Percentiles rank a stretch among this genome's conserved stretches.
These are phyloP conservation scores for Earliella scabrosa DNA, from an alignment of 1,284 basidiomycete species.

Conservation along the genomic window DNA sequence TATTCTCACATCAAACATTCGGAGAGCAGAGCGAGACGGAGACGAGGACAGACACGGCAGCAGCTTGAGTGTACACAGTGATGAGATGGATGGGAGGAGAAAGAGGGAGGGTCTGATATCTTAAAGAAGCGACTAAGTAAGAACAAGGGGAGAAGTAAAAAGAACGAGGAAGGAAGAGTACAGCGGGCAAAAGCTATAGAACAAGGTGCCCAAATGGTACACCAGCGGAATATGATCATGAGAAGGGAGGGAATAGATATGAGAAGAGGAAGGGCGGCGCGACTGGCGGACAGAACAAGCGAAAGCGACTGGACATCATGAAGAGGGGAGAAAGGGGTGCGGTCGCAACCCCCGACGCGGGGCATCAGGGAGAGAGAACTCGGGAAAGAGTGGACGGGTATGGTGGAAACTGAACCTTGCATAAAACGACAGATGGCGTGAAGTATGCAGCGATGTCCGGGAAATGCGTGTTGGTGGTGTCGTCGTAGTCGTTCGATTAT, in stretches of 20 bases:
- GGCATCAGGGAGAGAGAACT: not conserved
- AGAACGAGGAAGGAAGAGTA: not conserved
- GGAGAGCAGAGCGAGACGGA: slow-evolving; percentile 4
- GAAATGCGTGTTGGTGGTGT: slow-evolving; percentile 23
- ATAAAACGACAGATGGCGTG: slow-evolving; percentile 25
- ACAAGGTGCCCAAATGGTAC: slow-evolving; percentile 5
- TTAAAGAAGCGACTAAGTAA: slow-evolving; percentile 9
- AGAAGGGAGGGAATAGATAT: slow-evolving; percentile 13
- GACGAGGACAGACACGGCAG: slow-evolving; percentile 3
- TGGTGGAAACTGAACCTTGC: slow-evolving; percentile 18
- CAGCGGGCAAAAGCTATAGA: slow-evolving; percentile 10
- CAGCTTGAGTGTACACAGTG: slow-evolving; percentile 10
- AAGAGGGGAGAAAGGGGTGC: slow-evolving; percentile 5
- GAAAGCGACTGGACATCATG: slow-evolving; percentile 3
- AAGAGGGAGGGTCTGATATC: slow-evolving; percentile 6
- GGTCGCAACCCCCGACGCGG: not conserved
- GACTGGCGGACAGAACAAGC: slow-evolving; percentile 1
- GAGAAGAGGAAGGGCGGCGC: not conserved
- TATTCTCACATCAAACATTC: slow-evolving; percentile 31
- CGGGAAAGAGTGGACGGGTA: slow-evolving; percentile 9
- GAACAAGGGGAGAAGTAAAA: slow-evolving; percentile 1
- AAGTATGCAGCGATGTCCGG: slow-evolving; percentile 29
- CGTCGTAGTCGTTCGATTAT: slow-evolving; percentile 10
- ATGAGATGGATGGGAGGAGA: not conserved
- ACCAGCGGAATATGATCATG: not conserved